These are phyloP conservation scores for Lentinula guzmanii DNA, from an alignment of 768 basidiomycete genomes.

Conservation along the genomic window DNA sequence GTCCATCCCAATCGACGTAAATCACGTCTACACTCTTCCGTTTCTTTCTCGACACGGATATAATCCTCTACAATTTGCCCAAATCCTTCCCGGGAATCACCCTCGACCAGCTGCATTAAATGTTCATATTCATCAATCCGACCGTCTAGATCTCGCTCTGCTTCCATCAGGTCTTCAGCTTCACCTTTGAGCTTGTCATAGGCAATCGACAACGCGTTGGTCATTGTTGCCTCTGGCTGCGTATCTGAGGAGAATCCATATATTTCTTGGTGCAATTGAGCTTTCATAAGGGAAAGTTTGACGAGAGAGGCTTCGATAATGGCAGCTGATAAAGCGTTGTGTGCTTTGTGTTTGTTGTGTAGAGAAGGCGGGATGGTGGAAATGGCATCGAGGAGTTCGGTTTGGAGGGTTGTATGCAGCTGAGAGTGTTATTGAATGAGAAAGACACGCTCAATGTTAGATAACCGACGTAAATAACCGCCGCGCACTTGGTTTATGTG, in stretches of 20 bases:
- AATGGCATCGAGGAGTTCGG: constrained; percentile 20
- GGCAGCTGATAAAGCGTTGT: constrained; percentile 34
- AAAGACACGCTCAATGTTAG: background rate
- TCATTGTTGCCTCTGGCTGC: constrained; percentile 18
- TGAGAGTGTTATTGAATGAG: constrained; percentile 6
- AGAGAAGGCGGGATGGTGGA: constrained; percentile 19
- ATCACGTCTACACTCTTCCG: constrained; percentile 43
- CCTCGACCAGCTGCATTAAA: constrained; percentile 36
- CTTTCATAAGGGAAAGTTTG: constrained; percentile 41
- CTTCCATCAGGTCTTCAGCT: constrained; percentile 27
- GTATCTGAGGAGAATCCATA: constrained; percentile 28
- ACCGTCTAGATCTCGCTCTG: constrained; percentile 29
- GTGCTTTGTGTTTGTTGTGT: constrained; percentile 25
- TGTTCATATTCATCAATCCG: constrained; percentile 36
- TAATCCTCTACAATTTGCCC: constrained; percentile 43
- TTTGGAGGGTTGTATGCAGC: constrained; percentile 27
- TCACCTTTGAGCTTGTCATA: constrained; percentile 27
- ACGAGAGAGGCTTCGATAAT: constrained; percentile 41
- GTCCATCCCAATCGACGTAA: constrained; percentile 47
- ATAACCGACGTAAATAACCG: background rate
- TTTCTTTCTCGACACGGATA: constrained; percentile 39
- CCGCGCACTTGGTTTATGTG: background rate
- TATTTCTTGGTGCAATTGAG: constrained; percentile 28
- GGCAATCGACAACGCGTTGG: constrained; percentile 25
- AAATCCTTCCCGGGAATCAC: constrained; percentile 28